These are phyloP conservation scores for Lactifluus hygrophoroides DNA, from an alignment of 768 basidiomycete species.

Conservation along the genomic window DNA sequence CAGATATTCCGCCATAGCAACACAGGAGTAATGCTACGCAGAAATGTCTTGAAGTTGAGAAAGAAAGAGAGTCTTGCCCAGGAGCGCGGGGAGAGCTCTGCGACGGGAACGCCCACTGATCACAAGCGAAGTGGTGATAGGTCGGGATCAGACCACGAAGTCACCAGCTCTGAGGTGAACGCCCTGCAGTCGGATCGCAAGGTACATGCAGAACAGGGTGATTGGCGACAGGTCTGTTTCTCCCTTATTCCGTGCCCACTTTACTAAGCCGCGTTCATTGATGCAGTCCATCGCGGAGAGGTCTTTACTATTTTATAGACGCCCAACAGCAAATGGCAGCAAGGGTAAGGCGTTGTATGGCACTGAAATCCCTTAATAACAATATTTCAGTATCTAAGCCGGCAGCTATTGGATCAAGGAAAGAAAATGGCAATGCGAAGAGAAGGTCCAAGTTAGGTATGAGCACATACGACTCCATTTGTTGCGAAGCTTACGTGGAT, in stretches of 20 bases:
- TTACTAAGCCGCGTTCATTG: neutral
- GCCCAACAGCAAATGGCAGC: neutral
- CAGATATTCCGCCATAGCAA: neutral
- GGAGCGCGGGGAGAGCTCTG: conserved; percentile 2
- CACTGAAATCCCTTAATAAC: neutral
- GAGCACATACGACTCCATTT: neutral
- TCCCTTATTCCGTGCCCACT: neutral
- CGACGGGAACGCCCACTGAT: neutral
- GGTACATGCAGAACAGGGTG: neutral
- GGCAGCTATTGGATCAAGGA: neutral
- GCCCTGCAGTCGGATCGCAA: neutral
- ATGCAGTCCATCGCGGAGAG: conserved; percentile 5
- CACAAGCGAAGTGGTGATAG: neutral
- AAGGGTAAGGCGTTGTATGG: neutral
- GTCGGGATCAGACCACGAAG: no score
- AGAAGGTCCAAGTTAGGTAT: conserved; percentile 1
- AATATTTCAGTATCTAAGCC: neutral
- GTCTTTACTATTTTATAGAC: conserved; percentile 5
- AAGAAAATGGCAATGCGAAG: neutral
- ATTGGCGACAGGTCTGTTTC: conserved; percentile 11
- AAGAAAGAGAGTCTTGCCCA: conserved; percentile 27
- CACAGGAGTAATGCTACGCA: conserved; percentile 18
- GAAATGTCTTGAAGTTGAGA: conserved; percentile 39
- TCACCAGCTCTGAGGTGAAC: neutral
- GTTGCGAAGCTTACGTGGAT: neutral